phyloP scores from a whole-genome alignment of 2,329 filamentous ascomycete genomes.

The Coniochaeta sp. region DNA sequence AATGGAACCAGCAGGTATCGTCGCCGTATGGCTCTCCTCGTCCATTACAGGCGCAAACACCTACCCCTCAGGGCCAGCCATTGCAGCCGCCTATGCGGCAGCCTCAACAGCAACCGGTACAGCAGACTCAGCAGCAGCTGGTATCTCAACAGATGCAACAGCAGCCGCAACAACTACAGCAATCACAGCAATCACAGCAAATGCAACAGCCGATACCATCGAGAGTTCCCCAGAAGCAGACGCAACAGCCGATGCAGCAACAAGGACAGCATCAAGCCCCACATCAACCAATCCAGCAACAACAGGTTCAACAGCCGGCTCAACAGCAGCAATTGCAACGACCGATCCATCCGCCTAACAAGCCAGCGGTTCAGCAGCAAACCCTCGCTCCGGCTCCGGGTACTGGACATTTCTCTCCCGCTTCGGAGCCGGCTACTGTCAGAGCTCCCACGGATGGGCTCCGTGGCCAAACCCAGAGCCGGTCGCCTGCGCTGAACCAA shows the following conservation, averaged over 20 bases:
- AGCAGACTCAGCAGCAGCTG: background rate
- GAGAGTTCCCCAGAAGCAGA: background rate
- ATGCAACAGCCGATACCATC: too few species aligned
- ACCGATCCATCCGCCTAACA: too few species aligned
- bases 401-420: conserved; percentile 26
- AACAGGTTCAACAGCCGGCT: too few species aligned
- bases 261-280: background rate
- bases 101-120: background rate
- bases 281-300: too few species aligned
- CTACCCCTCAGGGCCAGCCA: background rate
- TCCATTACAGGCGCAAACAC: conserved; percentile 11
- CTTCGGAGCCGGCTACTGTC: conserved; percentile 25
- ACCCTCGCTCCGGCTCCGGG: conserved; percentile 15
- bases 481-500: conserved; percentile 20
- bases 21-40: conserved; percentile 6
- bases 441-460: conserved; percentile 14
- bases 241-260: background rate
- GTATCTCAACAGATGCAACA: too few species aligned
- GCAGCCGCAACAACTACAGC: conserved; percentile 9
- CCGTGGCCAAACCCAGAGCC: conserved; percentile 26
- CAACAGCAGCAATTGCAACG: too few species aligned
- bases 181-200: too few species aligned
- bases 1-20: conserved; percentile 7
- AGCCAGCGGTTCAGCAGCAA: too few species aligned
- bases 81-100: too few species aligned